Evolutionary conservation across 169 alveolate genomes (phyloP).

Genomic region (Cryptosporidium felis): DNA sequence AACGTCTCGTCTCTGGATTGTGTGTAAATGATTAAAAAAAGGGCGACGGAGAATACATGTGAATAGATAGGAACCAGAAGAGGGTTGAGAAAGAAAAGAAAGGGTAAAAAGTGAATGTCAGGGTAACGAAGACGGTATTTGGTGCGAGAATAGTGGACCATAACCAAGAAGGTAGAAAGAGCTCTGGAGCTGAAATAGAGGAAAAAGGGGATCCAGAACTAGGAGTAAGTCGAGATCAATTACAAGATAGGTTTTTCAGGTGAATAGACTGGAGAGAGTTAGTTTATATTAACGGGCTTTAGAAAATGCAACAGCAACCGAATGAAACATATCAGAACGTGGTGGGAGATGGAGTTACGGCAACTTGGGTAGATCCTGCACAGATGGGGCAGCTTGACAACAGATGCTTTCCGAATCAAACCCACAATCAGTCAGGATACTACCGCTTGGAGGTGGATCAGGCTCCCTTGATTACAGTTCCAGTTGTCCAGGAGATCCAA

Average conservation of each 20-base stretch:
- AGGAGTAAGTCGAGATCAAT: too few relatives aligned
- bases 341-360: constrained; percentile 68
- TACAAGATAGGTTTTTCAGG: not conserved
- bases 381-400: constrained; percentile 36
- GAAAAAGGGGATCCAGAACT: too few relatives aligned
- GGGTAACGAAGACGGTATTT: too few relatives aligned
- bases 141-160: too few relatives aligned
- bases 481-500: constrained; percentile 84
- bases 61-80: not conserved
- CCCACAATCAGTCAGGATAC: constrained; percentile 40
- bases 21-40: constrained; percentile 19
- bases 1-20: constrained; percentile 69
- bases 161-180: too few relatives aligned
- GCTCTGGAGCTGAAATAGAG: too few relatives aligned
- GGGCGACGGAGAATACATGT: constrained; percentile 28
- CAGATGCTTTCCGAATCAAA: constrained; percentile 13
- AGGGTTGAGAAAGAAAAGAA: not conserved
- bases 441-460: constrained; percentile 83
- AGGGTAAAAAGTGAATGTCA: not conserved
- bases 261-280: not conserved
- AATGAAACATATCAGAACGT: constrained; percentile 31
- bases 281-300: not conserved
- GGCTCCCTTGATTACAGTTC: constrained; percentile 82
- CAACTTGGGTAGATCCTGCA: constrained; percentile 66
- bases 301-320: constrained; percentile 50